A percentile compares a stretch with the other conserved stretches of the same genome.
These are phyloP conservation scores for Daldinia childiae DNA, from an alignment of 495 filamentous ascomycete species.

Conservation along the genomic window DNA sequence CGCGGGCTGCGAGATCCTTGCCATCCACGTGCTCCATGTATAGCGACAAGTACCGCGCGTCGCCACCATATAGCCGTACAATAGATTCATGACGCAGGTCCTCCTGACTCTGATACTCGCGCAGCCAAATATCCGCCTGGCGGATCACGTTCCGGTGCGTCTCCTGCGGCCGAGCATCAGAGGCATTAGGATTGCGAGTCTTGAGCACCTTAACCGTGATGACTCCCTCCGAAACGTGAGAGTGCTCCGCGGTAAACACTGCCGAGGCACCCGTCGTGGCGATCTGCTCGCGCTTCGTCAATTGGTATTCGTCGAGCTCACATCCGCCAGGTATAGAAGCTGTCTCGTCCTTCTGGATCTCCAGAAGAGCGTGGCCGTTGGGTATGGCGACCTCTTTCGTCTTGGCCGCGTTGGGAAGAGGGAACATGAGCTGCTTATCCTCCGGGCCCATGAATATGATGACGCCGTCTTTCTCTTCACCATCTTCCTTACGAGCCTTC, in stretches of 20 bases:
- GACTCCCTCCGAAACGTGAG: constrained; percentile 53
- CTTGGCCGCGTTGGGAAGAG: constrained; percentile 51
- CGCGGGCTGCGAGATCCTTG: constrained; percentile 52
- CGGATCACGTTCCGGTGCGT: constrained; percentile 57
- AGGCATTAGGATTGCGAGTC: constrained; percentile 48
- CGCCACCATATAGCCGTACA: constrained; percentile 58
- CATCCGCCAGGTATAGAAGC: constrained; percentile 52
- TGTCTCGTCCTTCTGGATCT: constrained; percentile 54
- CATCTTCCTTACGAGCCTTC: constrained; percentile 47
- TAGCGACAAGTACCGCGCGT: constrained; percentile 59
- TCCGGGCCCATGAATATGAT: constrained; percentile 58
- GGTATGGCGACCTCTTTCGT: constrained; percentile 55
- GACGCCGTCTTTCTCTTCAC: constrained; percentile 50
- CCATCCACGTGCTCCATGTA: constrained; percentile 64
- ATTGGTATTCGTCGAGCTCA: constrained; percentile 55
- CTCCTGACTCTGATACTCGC: constrained; percentile 59
- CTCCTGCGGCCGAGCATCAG: constrained; percentile 48
- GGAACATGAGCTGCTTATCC: constrained; percentile 54
- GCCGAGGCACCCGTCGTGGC: constrained; percentile 56
- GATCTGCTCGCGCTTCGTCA: constrained; percentile 58
- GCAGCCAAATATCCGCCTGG: constrained; percentile 61
- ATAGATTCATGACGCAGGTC: constrained; percentile 59
- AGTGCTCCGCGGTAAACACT: constrained; percentile 61
- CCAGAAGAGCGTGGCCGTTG: constrained; percentile 57
- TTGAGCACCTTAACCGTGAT: constrained; percentile 63